phyloP scores from a whole-genome alignment of 2,329 filamentous ascomycete genomes.

The Penicillium hesseltinei region DNA sequence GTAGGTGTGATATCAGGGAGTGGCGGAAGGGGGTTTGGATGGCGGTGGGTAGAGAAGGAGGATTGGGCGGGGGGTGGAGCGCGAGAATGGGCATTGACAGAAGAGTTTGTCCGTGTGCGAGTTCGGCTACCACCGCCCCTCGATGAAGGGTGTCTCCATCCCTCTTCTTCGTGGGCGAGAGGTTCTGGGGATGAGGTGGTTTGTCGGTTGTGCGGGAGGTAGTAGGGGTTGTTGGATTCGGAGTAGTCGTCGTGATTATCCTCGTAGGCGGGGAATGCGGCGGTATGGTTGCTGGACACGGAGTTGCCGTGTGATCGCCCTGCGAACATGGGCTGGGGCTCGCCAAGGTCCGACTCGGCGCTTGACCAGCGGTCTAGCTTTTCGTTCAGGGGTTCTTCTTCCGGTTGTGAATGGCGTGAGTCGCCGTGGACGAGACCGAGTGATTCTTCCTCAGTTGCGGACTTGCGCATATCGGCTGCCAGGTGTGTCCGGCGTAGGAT shows the following conservation, averaged over 20 bases:
- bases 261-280: conserved; percentile 30
- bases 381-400: conserved; percentile 29
- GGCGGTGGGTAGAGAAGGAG: conserved; percentile 26
- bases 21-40: conserved; percentile 34
- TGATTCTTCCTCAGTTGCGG: conserved; percentile 76
- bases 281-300: conserved; percentile 21
- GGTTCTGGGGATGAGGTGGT: conserved; percentile 15
- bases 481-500: conserved; percentile 43
- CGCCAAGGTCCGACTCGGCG: conserved; percentile 21
- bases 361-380: conserved; percentile 31
- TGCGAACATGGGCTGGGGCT: conserved; percentile 20
- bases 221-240: conserved; percentile 25
- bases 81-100: conserved; percentile 12
- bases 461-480: conserved; percentile 36
- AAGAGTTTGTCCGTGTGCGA: conserved; percentile 22
- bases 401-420: conserved; percentile 30
- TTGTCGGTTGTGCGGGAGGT: conserved; percentile 19
- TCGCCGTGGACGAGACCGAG: conserved; percentile 80
- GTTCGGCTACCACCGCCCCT: background rate
- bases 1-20: conserved; percentile 31
- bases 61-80: conserved; percentile 23
- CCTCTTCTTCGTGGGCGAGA: conserved; percentile 12
- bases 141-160: conserved; percentile 14
- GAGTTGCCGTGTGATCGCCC: conserved; percentile 24
- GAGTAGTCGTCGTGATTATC: conserved; percentile 26